Base-by-base conservation (phyloP, 2,329 filamentous ascomycete species). In the Xylariaceae sp. region DNA sequence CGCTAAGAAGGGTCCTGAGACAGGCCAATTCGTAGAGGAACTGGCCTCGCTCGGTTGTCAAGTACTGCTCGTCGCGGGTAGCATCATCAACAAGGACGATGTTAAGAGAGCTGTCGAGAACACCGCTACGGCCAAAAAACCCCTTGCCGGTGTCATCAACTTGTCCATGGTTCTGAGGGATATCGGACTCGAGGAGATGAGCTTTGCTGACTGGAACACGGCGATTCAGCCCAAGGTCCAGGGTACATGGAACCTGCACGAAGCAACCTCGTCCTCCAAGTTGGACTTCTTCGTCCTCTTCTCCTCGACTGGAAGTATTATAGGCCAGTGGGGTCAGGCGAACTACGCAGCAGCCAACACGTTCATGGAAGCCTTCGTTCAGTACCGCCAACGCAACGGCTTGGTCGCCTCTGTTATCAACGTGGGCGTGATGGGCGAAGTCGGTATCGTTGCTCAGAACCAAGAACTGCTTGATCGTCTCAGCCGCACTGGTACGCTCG, bases 231-330 rank as follows among this genome's bases (percentile, higher is more conserved):
- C 65, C 0, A 67, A 67, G 39, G 63, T 59, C 9, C 7, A 49
- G 1, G 54, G 61, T 1, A 61, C 60, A 1, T 67, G 62, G 64
- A 65, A 64, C 35, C 56, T 67, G 1, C 60, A 65, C 37, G 4
- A 18, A 49, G 6, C 17, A 0, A 44, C 47, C 0, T 53, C 66
- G 0, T 60, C 57, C 2, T 3, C 5, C 0, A n/a, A 60, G 10
- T 34, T 66, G 1, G 65, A 66, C 30, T 67, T 66, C 30, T 65
- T 66, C 34, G 47, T 65, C n/a, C 51, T 65, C 5, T 56, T 64
- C 3, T 58, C 60, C 7, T 64, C 64, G 0, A 15, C 60, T 4
- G 13, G 49, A 3, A 62, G 62, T 0, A 45, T 65, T 4, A 23
- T 30, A 7, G 64, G 64, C 10, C 39, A 41, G 3, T 18, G 45